These are phyloP conservation scores for Aspergillus ostianus DNA, from an alignment of 495 filamentous ascomycete species.

Conservation along the genomic window DNA sequence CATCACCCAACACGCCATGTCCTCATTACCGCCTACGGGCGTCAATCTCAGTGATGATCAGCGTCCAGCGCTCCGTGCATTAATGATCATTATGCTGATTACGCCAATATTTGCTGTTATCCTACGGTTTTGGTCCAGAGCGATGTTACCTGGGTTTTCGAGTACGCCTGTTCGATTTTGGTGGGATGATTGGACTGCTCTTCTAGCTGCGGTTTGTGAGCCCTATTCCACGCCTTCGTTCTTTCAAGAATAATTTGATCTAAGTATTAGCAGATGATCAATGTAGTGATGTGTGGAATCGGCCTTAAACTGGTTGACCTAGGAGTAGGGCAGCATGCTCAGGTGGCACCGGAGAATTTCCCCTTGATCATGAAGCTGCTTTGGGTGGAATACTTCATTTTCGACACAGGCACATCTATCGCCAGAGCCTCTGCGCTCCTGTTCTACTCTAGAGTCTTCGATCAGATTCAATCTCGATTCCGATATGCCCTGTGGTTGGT, in stretches of 20 bases:
- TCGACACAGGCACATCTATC: background rate
- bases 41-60: background rate
- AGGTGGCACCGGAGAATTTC: background rate
- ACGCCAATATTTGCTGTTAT: background rate
- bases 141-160: background rate
- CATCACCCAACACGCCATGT: background rate
- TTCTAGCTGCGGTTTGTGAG: background rate
- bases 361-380: background rate
- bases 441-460: background rate
- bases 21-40: background rate
- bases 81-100: background rate
- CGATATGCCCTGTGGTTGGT: background rate
- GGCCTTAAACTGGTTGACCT: background rate
- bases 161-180: background rate
- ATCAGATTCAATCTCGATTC: background rate
- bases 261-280: background rate
- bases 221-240: background rate
- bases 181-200: background rate
- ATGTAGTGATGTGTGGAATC: background rate
- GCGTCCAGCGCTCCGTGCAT: background rate
- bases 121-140: background rate
- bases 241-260: background rate
- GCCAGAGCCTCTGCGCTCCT: background rate
- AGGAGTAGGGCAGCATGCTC: background rate
- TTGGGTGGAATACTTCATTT: background rate